Evolutionary conservation across 768 basidiomycete genomes (phyloP).

Genomic region (Nevesoporus exiguus): DNA sequence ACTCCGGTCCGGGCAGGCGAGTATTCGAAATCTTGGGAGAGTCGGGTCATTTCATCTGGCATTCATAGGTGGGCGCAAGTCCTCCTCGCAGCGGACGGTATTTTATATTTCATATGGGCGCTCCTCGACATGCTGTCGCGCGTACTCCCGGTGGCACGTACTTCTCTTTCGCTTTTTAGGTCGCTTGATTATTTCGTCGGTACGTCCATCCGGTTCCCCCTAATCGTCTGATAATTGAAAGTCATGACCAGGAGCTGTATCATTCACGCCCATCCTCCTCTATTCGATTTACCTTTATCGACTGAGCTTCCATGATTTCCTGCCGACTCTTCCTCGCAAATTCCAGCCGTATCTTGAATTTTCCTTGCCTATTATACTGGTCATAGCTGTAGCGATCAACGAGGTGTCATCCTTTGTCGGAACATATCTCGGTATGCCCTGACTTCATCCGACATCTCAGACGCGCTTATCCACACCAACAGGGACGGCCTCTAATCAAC

Average conservation of each 20-base stretch:
- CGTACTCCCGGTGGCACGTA: slow-evolving; percentile 48
- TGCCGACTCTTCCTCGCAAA: slow-evolving; percentile 49
- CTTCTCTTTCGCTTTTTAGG: slow-evolving; percentile 44
- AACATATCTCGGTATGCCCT: slow-evolving; percentile 49
- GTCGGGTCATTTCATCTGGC: slow-evolving; percentile 1
- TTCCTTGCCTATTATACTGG: slow-evolving; percentile 51
- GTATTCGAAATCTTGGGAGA: slow-evolving; percentile 20
- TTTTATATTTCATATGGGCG: slow-evolving; percentile 55
- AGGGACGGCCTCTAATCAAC: slow-evolving; percentile 8
- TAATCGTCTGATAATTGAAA: not conserved
- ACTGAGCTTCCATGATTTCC: slow-evolving; percentile 49
- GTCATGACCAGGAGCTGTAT: slow-evolving; percentile 41
- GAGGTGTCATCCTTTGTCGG: slow-evolving; percentile 66
- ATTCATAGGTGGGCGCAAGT: slow-evolving; percentile 45
- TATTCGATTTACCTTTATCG: slow-evolving; percentile 62
- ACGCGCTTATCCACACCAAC: not conserved
- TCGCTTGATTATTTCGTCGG: slow-evolving; percentile 59
- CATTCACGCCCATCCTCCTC: slow-evolving; percentile 62
- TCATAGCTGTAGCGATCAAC: slow-evolving; percentile 51
- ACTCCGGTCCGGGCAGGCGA: slow-evolving; percentile 48
- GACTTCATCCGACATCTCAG: not conserved
- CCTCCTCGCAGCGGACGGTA: slow-evolving; percentile 60
- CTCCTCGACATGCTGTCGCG: slow-evolving; percentile 61
- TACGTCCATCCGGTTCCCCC: slow-evolving; percentile 32
- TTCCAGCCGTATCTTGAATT: slow-evolving; percentile 44